Evolutionary conservation across 768 basidiomycete genomes (phyloP).

Genomic region (Hysterangium stoloniferum): DNA sequence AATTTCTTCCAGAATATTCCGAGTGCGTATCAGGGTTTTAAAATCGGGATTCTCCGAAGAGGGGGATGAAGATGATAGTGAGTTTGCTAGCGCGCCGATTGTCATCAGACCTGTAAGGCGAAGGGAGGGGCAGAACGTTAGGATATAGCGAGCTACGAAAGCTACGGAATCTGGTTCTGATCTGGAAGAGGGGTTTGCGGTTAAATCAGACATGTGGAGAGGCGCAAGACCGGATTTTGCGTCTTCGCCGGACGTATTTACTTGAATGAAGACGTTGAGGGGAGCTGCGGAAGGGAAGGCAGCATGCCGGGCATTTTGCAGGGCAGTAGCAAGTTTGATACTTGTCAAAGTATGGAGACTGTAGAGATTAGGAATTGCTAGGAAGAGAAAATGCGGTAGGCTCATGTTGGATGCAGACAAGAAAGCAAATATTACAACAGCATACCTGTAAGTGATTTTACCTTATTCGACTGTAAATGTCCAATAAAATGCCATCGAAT

Average conservation of each 20-base stretch:
- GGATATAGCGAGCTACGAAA: conserved; percentile 58
- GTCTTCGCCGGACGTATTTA: conserved; percentile 94
- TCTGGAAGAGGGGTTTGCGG: conserved; percentile 20
- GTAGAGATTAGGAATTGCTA: conserved; percentile 85
- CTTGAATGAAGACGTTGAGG: conserved; percentile 80
- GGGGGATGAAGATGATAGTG: conserved; percentile 39
- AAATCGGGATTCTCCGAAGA: conserved; percentile 72
- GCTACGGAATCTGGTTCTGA: conserved; percentile 45
- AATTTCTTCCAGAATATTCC: conserved; percentile 45
- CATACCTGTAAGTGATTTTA: conserved; percentile 77
- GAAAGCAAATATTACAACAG: conserved; percentile 13
- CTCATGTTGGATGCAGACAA: not conserved
- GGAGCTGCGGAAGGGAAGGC: conserved; percentile 38
- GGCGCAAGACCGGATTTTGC: conserved; percentile 81
- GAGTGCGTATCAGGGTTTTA: conserved; percentile 52
- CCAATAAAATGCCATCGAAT: conserved; percentile 99
- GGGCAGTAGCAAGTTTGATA: conserved; percentile 65
- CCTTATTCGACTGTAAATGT: conserved; percentile 87
- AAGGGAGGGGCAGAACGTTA: conserved; percentile 66
- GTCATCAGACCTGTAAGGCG: conserved; percentile 90
- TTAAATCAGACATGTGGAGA: conserved; percentile 25
- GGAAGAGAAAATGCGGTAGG: not conserved
- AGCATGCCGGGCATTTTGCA: conserved; percentile 62
- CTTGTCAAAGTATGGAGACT: conserved; percentile 83
- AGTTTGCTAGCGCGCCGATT: conserved; percentile 78